Evolutionary conservation across 2,329 filamentous ascomycete species (phyloP), one percentile per base, ranked within the genome.

Genomic region (Fusarium verticillioides): DNA sequence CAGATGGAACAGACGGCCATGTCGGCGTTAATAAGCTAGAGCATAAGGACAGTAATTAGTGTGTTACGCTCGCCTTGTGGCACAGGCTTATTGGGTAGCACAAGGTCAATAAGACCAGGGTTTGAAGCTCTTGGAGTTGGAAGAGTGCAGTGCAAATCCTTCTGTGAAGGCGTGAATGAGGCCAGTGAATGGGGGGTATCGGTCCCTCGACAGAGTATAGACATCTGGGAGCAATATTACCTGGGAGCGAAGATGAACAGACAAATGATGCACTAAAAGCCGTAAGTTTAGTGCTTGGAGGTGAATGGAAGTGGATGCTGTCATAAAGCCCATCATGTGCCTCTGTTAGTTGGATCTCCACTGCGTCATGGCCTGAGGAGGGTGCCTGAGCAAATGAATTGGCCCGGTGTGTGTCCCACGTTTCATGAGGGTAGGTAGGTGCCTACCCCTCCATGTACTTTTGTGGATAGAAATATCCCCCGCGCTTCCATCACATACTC

Each of bases 21-120:
- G 64, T 52, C 30, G 53, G 69, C 54, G 53, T 49, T 36, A n/a
- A 53, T 40, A 28, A 53, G 52, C 66, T 69, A 69, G 56, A 69
- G 52, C 42, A 64, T 47, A 21, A 63, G 44, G 50, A 65, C 59
- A 59, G 40, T 40, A 63, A 53, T 72, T 73, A 76, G 70, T 70
- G 72, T 70, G 66, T 69, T 63, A 69, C 60, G 52, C 50, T 66
- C 60, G 66, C 68, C 65, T 71, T 78, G 76, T 78, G 76, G 76
- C 76, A 76, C 64, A 59, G 76, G 76, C 75, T 78, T 69, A 78
- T 78, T 78, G 76, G 76, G 70, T 75, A 66, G 69, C 66, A 61
- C 59, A 62, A 63, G 69, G 47, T 65, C 59, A 44, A 52, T 37
- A 36, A 44, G 64, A 62, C 67, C 61, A 61, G 73, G 75, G 74